Evolutionary conservation across 202 grass and related monocot genomes (phyloP).

Genomic region (Eragrostis tef): DNA sequence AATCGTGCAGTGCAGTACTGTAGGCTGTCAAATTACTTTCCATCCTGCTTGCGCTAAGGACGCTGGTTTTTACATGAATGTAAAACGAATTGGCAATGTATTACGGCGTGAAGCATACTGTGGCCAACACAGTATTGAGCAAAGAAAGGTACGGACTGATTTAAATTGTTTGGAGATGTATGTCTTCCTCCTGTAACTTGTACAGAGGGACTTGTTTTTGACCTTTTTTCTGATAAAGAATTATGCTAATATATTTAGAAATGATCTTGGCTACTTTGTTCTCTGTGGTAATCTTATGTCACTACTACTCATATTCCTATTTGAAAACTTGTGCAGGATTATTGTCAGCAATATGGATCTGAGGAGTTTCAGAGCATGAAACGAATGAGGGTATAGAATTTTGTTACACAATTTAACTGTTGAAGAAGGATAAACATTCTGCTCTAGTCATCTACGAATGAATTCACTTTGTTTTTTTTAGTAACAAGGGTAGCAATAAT

Average conservation of each 20-base stretch:
- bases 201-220: neutral
- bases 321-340: constrained; percentile 57
- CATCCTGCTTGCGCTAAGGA: constrained; percentile 86
- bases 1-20: constrained; percentile 79
- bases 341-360: constrained; percentile 64
- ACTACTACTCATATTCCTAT: neutral
- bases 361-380: constrained; percentile 85
- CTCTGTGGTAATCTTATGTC: neutral
- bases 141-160: constrained; percentile 66
- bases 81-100: constrained; percentile 55
- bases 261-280: neutral
- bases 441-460: constrained; percentile 2
- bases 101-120: constrained; percentile 86
- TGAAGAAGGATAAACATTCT: constrained; percentile 20
- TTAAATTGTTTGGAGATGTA: constrained; percentile 26
- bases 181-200: constrained; percentile 27
- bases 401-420: constrained; percentile 18
- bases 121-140: constrained; percentile 69
- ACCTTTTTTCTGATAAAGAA: constrained; percentile 2
- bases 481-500: neutral
- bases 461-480: constrained; percentile 8
- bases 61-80: constrained; percentile 91
- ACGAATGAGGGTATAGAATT: constrained; percentile 72
- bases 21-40: constrained; percentile 69
- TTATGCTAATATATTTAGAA: neutral